Evolutionary conservation across 148 eudicot species (phyloP).

Genomic region (Silene conica): DNA sequence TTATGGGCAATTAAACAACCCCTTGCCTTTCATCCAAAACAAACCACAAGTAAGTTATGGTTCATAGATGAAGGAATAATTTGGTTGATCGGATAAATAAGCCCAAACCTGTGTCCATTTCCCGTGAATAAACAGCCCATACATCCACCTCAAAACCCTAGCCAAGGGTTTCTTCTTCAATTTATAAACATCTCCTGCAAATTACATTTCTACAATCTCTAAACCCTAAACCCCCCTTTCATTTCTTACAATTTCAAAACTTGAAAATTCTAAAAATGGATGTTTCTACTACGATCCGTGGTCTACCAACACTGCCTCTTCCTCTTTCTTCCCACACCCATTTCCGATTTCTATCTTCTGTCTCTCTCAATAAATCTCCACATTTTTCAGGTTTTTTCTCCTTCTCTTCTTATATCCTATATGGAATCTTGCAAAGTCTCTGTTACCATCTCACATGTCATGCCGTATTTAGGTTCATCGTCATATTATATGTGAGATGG

Average conservation of each 20-base stretch:
- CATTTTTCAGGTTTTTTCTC: conserved; percentile 16
- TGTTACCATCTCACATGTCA: no score
- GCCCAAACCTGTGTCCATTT: background rate
- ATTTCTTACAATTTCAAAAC: background rate
- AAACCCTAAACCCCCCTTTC: background rate
- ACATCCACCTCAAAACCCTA: background rate
- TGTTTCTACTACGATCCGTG: conserved; percentile 15
- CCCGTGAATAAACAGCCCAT: background rate
- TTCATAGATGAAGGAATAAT: no score
- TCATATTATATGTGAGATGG: no score
- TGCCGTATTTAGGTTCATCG: no score
- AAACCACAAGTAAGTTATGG: no score
- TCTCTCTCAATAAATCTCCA: background rate
- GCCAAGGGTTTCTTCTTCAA: background rate
- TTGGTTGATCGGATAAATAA: background rate
- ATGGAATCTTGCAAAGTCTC: no score
- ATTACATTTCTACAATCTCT: background rate
- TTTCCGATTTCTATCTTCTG: background rate
- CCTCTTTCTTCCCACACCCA: background rate
- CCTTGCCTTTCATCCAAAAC: no score
- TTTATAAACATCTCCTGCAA: background rate
- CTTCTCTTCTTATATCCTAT: no score
- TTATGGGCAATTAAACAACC: no score
- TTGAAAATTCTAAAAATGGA: conserved; percentile 20
- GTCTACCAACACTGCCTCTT: background rate